Evolutionary conservation across 495 filamentous ascomycete genomes (phyloP), one percentile per base, ranked within the genome.

Genomic region (Extremus antarcticus): DNA sequence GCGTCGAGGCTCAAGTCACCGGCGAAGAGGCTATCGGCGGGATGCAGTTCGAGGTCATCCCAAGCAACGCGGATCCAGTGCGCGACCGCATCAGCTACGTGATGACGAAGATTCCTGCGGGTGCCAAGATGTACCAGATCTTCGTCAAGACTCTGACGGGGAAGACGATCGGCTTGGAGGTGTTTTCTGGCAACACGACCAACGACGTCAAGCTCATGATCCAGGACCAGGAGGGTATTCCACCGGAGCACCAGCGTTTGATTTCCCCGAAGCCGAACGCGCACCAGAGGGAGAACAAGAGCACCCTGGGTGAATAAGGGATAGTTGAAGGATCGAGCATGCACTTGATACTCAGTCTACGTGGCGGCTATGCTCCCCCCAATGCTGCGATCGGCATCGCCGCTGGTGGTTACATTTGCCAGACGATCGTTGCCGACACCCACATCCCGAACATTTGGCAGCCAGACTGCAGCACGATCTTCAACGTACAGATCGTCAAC

Each of bases 1-100:
- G 68, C 10, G 66, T 78, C 15, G 75, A 80, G 56, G 67, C 69
- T 11, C 77, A 78, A 41, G 50, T 78, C 0, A 76, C 73, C 0
- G 71, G 72, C 13, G 38, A 66, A 57, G 74, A 78, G 32, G 50
- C 54, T 10, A 45, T 68, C 45, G 69, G 72, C 16, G 76, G 75
- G 13, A n/a, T 78, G 10, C 73, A 76, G 35, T 65, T 80, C 38
- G 73, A 75, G 50, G 66, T 78, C 19, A 70, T 69, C 25, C 74
- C 75, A 19, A 49, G n/a, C 19, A 47, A 53, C 29, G 19, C 25
- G 25, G 35, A 29, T 4, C 15, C 19, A 16, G 3, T 25, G 16
- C 8, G n/a, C 8, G 41, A 10, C 43, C 16, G n/a, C 17, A 3
- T 3, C 7, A 2, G 35, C 23, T 29, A 17, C 21, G 4, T 22